These are phyloP conservation scores for Dioscorea cayenensis DNA, from an alignment of 116 monocot species.

Conservation along the genomic window DNA sequence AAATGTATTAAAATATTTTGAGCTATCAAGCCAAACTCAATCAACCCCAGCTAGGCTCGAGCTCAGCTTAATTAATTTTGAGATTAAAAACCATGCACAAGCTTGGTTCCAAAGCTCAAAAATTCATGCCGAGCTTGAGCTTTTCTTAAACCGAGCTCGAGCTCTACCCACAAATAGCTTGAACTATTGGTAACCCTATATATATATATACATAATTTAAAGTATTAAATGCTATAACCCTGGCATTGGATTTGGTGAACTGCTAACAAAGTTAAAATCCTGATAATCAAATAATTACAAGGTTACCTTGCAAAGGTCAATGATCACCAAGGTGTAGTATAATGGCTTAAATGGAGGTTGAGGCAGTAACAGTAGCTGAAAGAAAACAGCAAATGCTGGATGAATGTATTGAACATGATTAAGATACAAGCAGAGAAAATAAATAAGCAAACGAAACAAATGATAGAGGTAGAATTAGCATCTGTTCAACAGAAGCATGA, in stretches of 20 bases:
- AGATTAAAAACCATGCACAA: too few relatives aligned
- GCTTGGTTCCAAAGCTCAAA: too few relatives aligned
- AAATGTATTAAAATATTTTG: too few relatives aligned
- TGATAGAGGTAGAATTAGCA: too few relatives aligned
- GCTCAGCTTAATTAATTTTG: too few relatives aligned
- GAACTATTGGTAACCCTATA: too few relatives aligned
- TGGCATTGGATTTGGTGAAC: neutral
- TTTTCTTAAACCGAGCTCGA: too few relatives aligned
- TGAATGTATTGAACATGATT: neutral
- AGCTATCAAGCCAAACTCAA: too few relatives aligned
- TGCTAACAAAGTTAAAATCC: neutral
- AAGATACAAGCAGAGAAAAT: neutral
- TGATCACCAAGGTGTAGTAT: conserved; percentile 90
- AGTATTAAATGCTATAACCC: neutral
- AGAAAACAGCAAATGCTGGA: neutral
- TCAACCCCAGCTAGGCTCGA: too few relatives aligned
- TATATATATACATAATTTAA: neutral
- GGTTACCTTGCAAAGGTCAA: conserved; percentile 96
- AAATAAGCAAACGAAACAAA: neutral
- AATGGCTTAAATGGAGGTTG: conserved; percentile 81
- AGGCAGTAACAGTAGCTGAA: conserved; percentile 83
- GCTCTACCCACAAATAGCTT: too few relatives aligned
- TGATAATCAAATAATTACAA: neutral
- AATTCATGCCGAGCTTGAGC: too few relatives aligned
- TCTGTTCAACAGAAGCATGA: too few relatives aligned